Evolutionary conservation across 345 rosid genomes (phyloP).

Genomic region (Mallotus nudiflorus): DNA sequence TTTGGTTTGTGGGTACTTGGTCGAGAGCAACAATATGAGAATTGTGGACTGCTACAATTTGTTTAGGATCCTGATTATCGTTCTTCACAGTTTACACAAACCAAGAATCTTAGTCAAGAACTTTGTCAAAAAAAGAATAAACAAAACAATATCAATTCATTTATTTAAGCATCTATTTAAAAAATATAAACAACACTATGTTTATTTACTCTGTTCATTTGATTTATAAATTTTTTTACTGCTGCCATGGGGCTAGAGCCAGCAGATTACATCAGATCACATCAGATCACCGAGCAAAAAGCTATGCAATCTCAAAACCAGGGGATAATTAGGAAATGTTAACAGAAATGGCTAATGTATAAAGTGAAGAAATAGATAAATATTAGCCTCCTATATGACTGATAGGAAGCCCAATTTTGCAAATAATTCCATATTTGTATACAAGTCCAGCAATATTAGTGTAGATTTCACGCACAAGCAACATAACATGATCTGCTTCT

Average conservation of each 20-base stretch:
- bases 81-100: constrained; percentile 50
- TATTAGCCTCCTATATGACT: neutral
- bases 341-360: neutral
- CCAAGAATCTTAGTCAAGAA: constrained; percentile 27
- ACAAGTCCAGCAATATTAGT: neutral
- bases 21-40: constrained; percentile 80
- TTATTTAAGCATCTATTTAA: neutral
- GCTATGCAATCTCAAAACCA: neutral
- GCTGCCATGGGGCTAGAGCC: neutral
- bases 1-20: constrained; percentile 82
- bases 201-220: neutral
- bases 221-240: neutral
- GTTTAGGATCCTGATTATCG: constrained; percentile 73
- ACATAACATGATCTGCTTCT: constrained; percentile 8
- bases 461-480: constrained; percentile 11
- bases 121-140: constrained; percentile 11
- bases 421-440: neutral
- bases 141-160: constrained; percentile 21
- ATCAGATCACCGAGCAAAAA: too few relatives aligned
- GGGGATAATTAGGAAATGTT: too few relatives aligned
- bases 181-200: neutral
- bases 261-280: neutral
- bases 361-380: neutral
- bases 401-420: neutral
- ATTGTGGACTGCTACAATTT: constrained; percentile 65